Conservation (phyloP, 495 filamentous ascomycete genomes). For the Penicillium desertorum region DNA sequence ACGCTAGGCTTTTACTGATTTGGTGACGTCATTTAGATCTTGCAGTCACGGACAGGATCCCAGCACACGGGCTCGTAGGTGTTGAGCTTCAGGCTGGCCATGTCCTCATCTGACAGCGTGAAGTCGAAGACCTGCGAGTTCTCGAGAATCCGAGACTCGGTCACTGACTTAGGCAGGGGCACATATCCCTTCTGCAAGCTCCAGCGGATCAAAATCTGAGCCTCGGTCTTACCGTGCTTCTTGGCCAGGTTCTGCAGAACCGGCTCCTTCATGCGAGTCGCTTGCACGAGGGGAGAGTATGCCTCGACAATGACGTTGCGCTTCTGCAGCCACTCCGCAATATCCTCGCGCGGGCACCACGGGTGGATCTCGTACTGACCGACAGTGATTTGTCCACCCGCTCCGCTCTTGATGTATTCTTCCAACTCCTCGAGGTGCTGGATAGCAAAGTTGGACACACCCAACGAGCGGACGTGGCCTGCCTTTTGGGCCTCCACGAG, state of each 20-base stretch:
- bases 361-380: slow-evolving; percentile 91
- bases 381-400: slow-evolving; percentile 73
- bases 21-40: slow-evolving; percentile 21
- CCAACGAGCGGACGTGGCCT: slow-evolving; percentile 53
- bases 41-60: slow-evolving; percentile 62
- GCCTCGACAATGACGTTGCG: slow-evolving; percentile 73
- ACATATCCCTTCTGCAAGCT: slow-evolving; percentile 76
- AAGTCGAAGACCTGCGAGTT: slow-evolving; percentile 83
- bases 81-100: slow-evolving; percentile 54
- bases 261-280: slow-evolving; percentile 63
- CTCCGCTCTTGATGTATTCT: slow-evolving; percentile 68
- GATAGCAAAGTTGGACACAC: slow-evolving; percentile 57
- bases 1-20: slow-evolving; percentile 24
- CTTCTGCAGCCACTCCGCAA: slow-evolving; percentile 71
- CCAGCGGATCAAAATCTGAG: slow-evolving; percentile 83
- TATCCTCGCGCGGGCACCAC: slow-evolving; percentile 75
- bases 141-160: slow-evolving; percentile 59
- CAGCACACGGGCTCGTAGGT: slow-evolving; percentile 65
- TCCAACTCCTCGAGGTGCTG: slow-evolving; percentile 65
- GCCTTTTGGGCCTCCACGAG: slow-evolving; percentile 55
- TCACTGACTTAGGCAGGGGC: slow-evolving; percentile 64
- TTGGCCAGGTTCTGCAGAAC: slow-evolving; percentile 57
- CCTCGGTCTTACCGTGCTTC: slow-evolving; percentile 70
- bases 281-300: slow-evolving; percentile 75
- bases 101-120: slow-evolving; percentile 61